Base-by-base conservation (phyloP, 2,329 filamentous ascomycete genomes). In the Myrmaecium sp. region DNA sequence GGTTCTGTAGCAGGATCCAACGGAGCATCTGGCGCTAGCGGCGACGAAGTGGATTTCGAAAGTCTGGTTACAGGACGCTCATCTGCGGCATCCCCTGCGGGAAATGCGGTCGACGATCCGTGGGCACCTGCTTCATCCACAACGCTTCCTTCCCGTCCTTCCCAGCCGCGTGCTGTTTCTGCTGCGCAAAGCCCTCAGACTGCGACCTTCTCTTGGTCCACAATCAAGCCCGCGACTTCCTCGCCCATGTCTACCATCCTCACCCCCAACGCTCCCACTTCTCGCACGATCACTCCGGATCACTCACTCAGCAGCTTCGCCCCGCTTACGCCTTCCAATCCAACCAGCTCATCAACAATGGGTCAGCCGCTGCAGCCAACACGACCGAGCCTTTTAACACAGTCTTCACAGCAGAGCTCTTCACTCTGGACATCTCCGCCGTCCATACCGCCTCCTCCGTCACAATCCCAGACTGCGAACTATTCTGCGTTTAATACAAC, bases 1-100 rank as follows among this genome's bases (percentile, higher is more conserved):
- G 70, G 69, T n/a, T 65, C 41, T 5, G 37, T 43, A 11, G 32
- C 34, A 14, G 34, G 64, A 17, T 53, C 71, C n/a, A 73, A 69
- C 4, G 72, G 72, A 14, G 64, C 60, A 29, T 62, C 64, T 6
- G 58, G 65, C 21, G 65, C 62, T 25, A 61, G 64, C 6, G 60
- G 64, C 4, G 62, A 51, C n/a, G 64, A 77, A 25, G 68, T 77
- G 31, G 82, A 91, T 43, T 98, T 95, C 43, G 84, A 93, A 47
- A 69, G 69, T 2, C 69, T 98, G 3, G 84, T 98, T 27, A 82
- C 91, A 42, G 86, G 86, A 6, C 70, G 68, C 30, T 7, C 11
- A 57, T 62, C n/a, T 38, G 41, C 19, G 24, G 52, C 43, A 15
- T 37, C 41, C 10, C 43, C 44, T 8, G 43, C 42, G 25, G 52